Evolutionary conservation across 2,329 filamentous ascomycete genomes (phyloP).

Genomic region (Plectosphaerella sp.): DNA sequence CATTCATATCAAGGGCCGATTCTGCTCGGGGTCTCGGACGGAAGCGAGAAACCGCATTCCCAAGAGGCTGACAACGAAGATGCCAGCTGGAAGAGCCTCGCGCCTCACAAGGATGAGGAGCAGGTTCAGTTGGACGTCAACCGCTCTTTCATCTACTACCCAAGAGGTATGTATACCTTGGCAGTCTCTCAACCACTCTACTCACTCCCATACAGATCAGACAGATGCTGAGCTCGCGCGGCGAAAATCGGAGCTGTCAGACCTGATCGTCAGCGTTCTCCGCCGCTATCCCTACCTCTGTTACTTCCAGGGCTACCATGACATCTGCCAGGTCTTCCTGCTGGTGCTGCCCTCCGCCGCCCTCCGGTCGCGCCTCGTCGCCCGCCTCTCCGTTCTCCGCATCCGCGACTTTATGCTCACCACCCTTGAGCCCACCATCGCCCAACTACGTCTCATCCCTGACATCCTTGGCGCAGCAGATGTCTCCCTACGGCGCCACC

Average conservation of each 20-base stretch:
- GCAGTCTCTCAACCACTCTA: conserved; percentile 15
- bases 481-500: conserved; percentile 65
- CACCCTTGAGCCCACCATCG: conserved; percentile 71
- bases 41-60: conserved; percentile 7
- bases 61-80: conserved; percentile 8
- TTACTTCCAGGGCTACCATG: conserved; percentile 98
- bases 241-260: conserved; percentile 72
- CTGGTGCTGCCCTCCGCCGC: conserved; percentile 66
- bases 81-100: conserved; percentile 55
- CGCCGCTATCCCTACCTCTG: conserved; percentile 77
- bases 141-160: conserved; percentile 96
- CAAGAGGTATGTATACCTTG: conserved; percentile 55
- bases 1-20: conserved; percentile 51
- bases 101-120: conserved; percentile 78
- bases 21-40: conserved; percentile 39
- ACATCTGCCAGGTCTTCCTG: conserved; percentile 93
- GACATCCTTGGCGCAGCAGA: conserved; percentile 73
- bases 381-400: conserved; percentile 80
- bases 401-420: conserved; percentile 99
- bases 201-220: conserved; percentile 45
- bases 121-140: conserved; percentile 92
- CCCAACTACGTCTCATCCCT: conserved; percentile 83
- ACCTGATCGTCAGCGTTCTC: conserved; percentile 76
- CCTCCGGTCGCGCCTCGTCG: conserved; percentile 58
- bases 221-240: conserved; percentile 62